These are phyloP conservation scores for Verticillium tricorpus DNA, from an alignment of 2,329 filamentous ascomycete genomes.

Conservation along the genomic window DNA sequence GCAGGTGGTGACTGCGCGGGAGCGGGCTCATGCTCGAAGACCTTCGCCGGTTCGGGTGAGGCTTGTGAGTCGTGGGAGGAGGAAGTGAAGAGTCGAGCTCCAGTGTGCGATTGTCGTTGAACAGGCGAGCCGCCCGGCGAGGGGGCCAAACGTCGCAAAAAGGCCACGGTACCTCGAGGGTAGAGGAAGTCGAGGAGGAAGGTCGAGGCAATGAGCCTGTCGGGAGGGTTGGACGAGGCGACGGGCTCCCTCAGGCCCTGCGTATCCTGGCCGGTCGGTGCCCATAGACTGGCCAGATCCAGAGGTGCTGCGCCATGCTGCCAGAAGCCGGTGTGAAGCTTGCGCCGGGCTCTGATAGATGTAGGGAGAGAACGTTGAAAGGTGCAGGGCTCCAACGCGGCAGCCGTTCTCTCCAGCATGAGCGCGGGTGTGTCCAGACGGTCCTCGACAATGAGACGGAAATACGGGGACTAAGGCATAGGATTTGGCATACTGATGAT, in stretches of 20 bases:
- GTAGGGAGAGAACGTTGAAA: slow-evolving; percentile 47
- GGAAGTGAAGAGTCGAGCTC: slow-evolving; percentile 20
- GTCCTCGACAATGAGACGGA: not conserved
- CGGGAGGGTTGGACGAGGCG: slow-evolving; percentile 17
- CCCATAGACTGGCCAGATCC: slow-evolving; percentile 41
- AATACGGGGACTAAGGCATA: not conserved
- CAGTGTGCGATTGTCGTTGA: slow-evolving; percentile 6
- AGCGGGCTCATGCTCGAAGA: not conserved
- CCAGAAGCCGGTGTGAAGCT: slow-evolving; percentile 48
- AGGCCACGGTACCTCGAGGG: slow-evolving; percentile 37
- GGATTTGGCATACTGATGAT: not conserved
- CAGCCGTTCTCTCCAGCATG: slow-evolving; percentile 57
- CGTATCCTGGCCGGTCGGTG: slow-evolving; percentile 28
- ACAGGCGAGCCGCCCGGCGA: slow-evolving; percentile 8
- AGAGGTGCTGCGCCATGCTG: slow-evolving; percentile 47
- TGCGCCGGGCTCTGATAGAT: slow-evolving; percentile 33
- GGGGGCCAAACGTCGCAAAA: slow-evolving; percentile 31
- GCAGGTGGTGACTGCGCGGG: not conserved
- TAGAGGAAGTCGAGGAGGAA: slow-evolving; percentile 55
- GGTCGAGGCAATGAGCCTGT: slow-evolving; percentile 37
- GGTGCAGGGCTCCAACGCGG: slow-evolving; percentile 50
- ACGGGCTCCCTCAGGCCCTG: slow-evolving; percentile 15
- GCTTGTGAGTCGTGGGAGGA: slow-evolving; percentile 6
- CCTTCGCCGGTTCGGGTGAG: not conserved
- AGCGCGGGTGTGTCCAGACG: slow-evolving; percentile 14